Evolutionary conservation across 108 stramenopile genomes (phyloP).

Genomic region (Aurantiochytrium sp.): DNA sequence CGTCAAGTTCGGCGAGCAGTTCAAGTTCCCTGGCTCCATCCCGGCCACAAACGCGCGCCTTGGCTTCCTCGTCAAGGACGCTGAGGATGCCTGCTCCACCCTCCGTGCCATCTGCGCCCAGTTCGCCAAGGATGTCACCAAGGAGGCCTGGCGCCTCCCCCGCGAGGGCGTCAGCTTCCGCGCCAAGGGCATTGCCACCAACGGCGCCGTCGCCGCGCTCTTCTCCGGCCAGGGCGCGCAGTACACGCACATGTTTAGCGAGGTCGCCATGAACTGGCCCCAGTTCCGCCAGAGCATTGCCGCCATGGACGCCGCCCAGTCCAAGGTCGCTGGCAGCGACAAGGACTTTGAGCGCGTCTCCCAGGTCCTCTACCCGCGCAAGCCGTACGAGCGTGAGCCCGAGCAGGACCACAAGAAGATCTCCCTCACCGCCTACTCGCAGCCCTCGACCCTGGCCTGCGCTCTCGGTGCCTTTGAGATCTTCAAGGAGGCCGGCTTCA

Average conservation of each 20-base stretch:
- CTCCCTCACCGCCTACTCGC: background rate
- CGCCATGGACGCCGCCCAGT: background rate
- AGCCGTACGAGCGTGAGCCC: background rate
- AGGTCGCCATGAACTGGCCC: background rate
- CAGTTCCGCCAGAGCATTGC: background rate
- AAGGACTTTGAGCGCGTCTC: background rate
- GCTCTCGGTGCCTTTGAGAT: background rate
- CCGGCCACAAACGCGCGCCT: background rate
- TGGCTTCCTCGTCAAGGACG: background rate
- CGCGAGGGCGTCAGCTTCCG: background rate
- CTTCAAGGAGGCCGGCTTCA: background rate
- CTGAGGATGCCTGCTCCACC: background rate
- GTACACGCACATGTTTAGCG: background rate
- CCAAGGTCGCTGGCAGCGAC: background rate
- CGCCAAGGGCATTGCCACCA: background rate
- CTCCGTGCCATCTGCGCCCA: background rate
- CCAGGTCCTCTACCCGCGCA: background rate
- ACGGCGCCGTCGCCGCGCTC: background rate
- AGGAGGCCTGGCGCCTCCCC: background rate
- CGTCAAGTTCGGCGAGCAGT: background rate
- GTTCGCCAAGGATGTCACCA: background rate
- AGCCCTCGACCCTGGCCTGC: background rate
- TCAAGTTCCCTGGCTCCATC: background rate
- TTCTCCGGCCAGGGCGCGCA: background rate
- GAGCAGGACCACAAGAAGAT: constrained; percentile 9